A percentile compares a stretch with the other conserved stretches of the same genome.
Evolutionary conservation across 2,329 filamentous ascomycete genomes (phyloP).

Genomic region (Paecilomyces sp.): DNA sequence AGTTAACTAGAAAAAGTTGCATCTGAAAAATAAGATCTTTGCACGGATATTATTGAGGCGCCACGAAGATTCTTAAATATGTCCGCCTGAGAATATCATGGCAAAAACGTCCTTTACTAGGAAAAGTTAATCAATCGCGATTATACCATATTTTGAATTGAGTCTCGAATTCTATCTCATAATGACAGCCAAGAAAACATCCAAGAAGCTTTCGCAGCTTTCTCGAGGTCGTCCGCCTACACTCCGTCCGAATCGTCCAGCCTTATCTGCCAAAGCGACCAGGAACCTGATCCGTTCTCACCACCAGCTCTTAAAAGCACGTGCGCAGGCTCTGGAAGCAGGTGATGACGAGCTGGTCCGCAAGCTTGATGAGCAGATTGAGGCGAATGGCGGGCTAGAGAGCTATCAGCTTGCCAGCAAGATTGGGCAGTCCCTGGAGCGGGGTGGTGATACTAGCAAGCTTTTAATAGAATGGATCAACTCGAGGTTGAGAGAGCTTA

Average conservation of each 20-base stretch:
- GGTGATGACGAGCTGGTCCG: conserved; percentile 34
- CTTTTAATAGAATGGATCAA: conserved; percentile 54
- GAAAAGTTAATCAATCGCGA: not conserved
- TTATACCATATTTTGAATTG: not conserved
- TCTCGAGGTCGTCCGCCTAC: conserved; percentile 42
- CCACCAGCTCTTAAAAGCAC: conserved; percentile 53
- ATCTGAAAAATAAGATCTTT: not conserved
- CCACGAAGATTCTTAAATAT: not conserved
- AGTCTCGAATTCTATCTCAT: not conserved
- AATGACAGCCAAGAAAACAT: conserved; percentile 23
- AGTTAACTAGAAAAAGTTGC: not conserved
- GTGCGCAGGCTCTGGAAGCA: conserved; percentile 44
- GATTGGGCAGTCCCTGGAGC: conserved; percentile 52
- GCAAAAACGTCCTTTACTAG: not conserved
- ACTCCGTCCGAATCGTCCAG: conserved; percentile 23
- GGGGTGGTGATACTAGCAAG: conserved; percentile 58
- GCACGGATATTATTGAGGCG: not conserved
- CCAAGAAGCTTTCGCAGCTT: conserved; percentile 30
- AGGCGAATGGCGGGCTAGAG: conserved; percentile 51
- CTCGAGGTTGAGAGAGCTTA: conserved; percentile 18
- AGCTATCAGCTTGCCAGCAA: conserved; percentile 58
- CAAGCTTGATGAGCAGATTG: conserved; percentile 44
- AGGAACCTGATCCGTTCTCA: conserved; percentile 53
- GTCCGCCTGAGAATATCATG: not conserved
- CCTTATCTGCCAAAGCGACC: conserved; percentile 51